Evolutionary conservation across 805 yeast species (phyloP).

Genomic region (Candida vaughaniae): DNA sequence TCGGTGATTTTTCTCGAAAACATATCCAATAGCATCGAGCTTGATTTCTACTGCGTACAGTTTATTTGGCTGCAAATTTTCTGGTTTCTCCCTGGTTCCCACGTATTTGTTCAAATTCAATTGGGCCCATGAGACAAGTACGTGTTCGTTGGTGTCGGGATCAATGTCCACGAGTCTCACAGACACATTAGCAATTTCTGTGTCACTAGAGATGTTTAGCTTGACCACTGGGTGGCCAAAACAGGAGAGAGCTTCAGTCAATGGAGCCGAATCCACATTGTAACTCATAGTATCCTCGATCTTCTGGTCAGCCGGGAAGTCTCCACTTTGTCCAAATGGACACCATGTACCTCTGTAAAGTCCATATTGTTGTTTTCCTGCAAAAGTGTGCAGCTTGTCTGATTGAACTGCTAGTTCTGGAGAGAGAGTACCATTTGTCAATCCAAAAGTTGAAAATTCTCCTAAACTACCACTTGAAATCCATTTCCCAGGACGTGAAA

Average conservation of each 20-base stretch:
- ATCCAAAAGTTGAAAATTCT: background rate
- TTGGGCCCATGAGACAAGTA: slow-evolving; percentile 47
- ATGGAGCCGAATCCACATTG: slow-evolving; percentile 30
- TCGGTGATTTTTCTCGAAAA: slow-evolving; percentile 34
- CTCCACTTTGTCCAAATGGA: slow-evolving; percentile 48
- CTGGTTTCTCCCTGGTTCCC: slow-evolving; percentile 43
- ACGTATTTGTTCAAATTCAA: slow-evolving; percentile 39
- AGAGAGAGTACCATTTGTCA: background rate
- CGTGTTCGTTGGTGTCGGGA: slow-evolving; percentile 33
- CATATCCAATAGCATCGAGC: slow-evolving; percentile 42
- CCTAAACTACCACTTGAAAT: slow-evolving; percentile 13
- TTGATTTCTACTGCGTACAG: slow-evolving; percentile 32
- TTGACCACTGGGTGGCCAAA: slow-evolving; percentile 39
- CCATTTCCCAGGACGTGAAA: slow-evolving; percentile 41
- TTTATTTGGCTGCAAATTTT: slow-evolving; percentile 26
- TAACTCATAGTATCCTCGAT: slow-evolving; percentile 41
- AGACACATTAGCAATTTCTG: slow-evolving; percentile 37
- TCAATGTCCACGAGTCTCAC: slow-evolving; percentile 41
- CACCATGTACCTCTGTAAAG: slow-evolving; percentile 45
- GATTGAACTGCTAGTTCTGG: background rate
- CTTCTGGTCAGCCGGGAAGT: slow-evolving; percentile 46
- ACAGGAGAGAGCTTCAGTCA: slow-evolving; percentile 22
- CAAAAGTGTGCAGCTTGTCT: background rate
- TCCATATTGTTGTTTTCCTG: slow-evolving; percentile 42
- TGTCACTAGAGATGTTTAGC: slow-evolving; percentile 32